Percentiles rank a stretch among this genome's conserved stretches.
phyloP scores from a whole-genome alignment of 257 asterid species.

The Nicotiana attenuata region DNA sequence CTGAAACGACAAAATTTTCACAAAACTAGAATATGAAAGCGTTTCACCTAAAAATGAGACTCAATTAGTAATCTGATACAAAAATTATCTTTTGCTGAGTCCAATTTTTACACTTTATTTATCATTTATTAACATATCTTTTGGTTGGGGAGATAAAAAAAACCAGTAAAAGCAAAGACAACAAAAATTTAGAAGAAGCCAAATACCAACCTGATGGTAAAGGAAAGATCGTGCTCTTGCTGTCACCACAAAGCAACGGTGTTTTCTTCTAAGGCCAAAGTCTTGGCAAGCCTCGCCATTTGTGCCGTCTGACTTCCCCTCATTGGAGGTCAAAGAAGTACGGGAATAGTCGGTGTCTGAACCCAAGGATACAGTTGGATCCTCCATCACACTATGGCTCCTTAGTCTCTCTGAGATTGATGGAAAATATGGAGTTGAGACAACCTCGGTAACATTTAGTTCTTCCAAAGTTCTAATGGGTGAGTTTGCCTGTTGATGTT shows the following conservation, averaged over 20 bases:
- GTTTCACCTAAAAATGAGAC: neutral
- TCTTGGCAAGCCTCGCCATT: constrained; percentile 30
- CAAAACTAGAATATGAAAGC: neutral
- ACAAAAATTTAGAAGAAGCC: constrained; percentile 7
- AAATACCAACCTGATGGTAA: constrained; percentile 75
- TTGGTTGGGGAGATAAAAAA: neutral
- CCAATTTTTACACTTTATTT: neutral
- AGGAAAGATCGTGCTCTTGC: constrained; percentile 91
- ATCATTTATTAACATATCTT: neutral
- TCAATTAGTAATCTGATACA: neutral
- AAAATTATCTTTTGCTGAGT: neutral
- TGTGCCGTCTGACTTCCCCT: constrained; percentile 23
- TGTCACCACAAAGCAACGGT: constrained; percentile 74
- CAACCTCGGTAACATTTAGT: constrained; percentile 64
- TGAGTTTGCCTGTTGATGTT: constrained; percentile 76
- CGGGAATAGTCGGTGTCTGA: constrained; percentile 25
- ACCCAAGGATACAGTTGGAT: constrained; percentile 28
- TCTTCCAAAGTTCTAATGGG: constrained; percentile 79
- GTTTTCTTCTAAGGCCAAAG: constrained; percentile 67
- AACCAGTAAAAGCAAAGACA: neutral
- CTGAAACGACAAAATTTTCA: neutral
- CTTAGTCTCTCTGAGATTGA: constrained; percentile 46
- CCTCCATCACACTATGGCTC: constrained; percentile 21
- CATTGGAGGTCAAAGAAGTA: constrained; percentile 24
- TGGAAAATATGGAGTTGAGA: constrained; percentile 65